phyloP scores from a whole-genome alignment of 2,329 filamentous ascomycete species.

The Dactylellina cionopaga region DNA sequence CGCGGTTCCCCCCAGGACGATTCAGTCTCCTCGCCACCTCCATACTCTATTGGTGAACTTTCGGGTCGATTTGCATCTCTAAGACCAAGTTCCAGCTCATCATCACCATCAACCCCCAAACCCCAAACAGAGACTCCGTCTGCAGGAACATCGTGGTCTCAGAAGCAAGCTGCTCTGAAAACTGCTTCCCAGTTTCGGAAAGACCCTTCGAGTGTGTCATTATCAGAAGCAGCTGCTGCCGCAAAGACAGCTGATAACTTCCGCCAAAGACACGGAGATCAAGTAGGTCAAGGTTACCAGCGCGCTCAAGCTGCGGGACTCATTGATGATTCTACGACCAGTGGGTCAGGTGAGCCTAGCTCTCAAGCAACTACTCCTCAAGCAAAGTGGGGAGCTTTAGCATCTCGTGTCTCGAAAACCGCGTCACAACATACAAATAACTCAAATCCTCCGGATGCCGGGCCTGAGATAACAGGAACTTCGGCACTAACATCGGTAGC shows the following conservation, averaged over 20 bases:
- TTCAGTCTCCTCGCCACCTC: slow-evolving; percentile 58
- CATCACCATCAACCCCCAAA: slow-evolving; percentile 50
- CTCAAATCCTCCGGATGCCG: too few relatives aligned
- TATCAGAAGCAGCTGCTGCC: slow-evolving; percentile 69
- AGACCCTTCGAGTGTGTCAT: slow-evolving; percentile 70
- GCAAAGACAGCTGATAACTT: slow-evolving; percentile 75
- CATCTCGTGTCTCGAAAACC: slow-evolving; percentile 14
- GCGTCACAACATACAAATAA: background rate
- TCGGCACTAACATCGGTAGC: slow-evolving; percentile 1
- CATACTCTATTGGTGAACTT: slow-evolving; percentile 76
- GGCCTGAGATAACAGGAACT: too few relatives aligned
- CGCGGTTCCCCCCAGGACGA: slow-evolving; percentile 38
- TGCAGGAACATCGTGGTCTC: slow-evolving; percentile 71
- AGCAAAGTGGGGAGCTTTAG: slow-evolving; percentile 25
- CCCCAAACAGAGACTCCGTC: slow-evolving; percentile 53
- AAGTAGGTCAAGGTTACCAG: slow-evolving; percentile 70
- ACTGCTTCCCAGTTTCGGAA: slow-evolving; percentile 71
- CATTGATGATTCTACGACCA: slow-evolving; percentile 32
- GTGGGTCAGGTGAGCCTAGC: background rate
- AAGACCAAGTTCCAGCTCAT: slow-evolving; percentile 54
- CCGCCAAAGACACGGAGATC: slow-evolving; percentile 74
- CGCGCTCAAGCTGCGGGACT: slow-evolving; percentile 63
- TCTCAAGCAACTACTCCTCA: slow-evolving; percentile 16
- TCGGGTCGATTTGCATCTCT: slow-evolving; percentile 63
- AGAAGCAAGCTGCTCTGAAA: slow-evolving; percentile 71